Evolutionary conservation across 257 asterid species (phyloP), one percentile per base, ranked within the genome.

Genomic region (Linaria vulgaris): DNA sequence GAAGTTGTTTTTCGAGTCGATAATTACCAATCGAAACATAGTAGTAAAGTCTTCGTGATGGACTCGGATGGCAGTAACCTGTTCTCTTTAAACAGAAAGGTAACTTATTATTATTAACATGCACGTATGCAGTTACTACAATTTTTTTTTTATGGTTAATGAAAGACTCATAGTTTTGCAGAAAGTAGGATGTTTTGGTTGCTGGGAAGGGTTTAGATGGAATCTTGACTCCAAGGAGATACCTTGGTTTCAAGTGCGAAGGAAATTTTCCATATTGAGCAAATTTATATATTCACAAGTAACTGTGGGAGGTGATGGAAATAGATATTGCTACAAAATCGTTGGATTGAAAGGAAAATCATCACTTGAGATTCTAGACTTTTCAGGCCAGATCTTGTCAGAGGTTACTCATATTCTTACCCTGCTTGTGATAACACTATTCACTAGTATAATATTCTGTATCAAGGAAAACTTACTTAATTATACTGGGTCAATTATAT

Each of bases 21-120:
- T 56, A 88, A 85, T 47, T 88, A 88, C 48, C 77, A 71, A 54
- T 46, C 61, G 27, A 83, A 72, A 51, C 52, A 61, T 19, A 72
- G 80, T 73, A 20, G 67, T 19, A 74, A 81, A 68, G 88, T 80
- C 34, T 67, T 77, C 54, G 91, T 85, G 68, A 77, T 85, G 96
- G 81, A 79, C 76, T 68, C 74, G 8, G 31, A 44, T 2, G 90
- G 96, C 56, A 46, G 66, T 24, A 69, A 81, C 10, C 81, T 88
- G 65, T 85, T 77, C 78, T 81, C 88, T 20, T 58, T 83, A 4
- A 41, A 38, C 39, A 79, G 69, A 61, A 83, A 88, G 94, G 94
- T 86, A 74, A 17, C 49, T 4, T 12, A 8, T 5, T 17, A 15
- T 0, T 9, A 43, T 13, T 11, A 14, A 12, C 30, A 53, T 14